A percentile compares a stretch with the other conserved stretches of the same genome.
These are phyloP conservation scores for Lignosus rhinocerotis DNA, from an alignment of 1,284 basidiomycete genomes.

Conservation along the genomic window DNA sequence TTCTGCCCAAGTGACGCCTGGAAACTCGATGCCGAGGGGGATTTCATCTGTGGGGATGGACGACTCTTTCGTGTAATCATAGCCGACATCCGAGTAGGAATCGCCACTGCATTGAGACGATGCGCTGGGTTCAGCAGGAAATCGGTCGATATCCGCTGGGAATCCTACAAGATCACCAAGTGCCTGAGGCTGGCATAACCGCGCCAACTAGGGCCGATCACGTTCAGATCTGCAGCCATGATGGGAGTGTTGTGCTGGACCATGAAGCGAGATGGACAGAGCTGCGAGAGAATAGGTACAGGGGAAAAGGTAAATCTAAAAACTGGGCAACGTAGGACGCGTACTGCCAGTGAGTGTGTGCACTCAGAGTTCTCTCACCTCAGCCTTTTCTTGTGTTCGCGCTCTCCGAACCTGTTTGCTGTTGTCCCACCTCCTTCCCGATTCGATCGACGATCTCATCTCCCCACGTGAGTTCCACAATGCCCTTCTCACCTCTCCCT, in stretches of 20 bases:
- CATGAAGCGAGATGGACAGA: too few species aligned
- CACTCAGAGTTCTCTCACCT: too few species aligned
- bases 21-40: constrained; percentile 51
- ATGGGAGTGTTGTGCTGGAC: background rate
- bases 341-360: background rate
- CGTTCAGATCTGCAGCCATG: constrained; percentile 8
- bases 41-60: constrained; percentile 36
- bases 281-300: too few species aligned
- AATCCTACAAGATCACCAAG: constrained; percentile 46
- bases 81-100: constrained; percentile 50
- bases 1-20: constrained; percentile 47
- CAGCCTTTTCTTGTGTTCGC: too few species aligned
- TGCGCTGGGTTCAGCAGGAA: constrained; percentile 3
- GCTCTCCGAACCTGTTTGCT: too few species aligned
- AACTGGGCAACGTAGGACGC: too few species aligned
- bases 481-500: background rate
- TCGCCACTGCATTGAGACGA: constrained; percentile 42
- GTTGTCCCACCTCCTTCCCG: background rate
- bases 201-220: constrained; percentile 36
- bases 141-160: background rate
- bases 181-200: constrained; percentile 38
- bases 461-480: background rate
- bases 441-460: constrained; percentile 6
- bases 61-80: constrained; percentile 13
- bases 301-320: too few species aligned